These are phyloP conservation scores for Citrullus amarus DNA, from an alignment of 306 rosid species.

Conservation along the genomic window DNA sequence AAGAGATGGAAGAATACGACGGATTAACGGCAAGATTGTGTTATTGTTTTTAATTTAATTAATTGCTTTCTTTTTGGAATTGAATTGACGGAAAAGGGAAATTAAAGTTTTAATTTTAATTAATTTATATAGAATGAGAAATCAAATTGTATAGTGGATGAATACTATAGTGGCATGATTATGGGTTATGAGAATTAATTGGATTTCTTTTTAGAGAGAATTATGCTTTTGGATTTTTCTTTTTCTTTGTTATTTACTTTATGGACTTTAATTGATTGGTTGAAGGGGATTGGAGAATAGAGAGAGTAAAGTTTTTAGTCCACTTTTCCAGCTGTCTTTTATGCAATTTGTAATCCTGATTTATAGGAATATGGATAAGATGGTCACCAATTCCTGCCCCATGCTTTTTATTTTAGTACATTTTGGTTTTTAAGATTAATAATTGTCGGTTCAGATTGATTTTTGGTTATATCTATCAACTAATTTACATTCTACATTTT, in stretches of 20 bases:
- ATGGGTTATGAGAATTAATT: background rate
- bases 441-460: too few species aligned
- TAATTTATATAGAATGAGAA: background rate
- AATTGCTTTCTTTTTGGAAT: background rate
- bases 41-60: background rate
- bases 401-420: too few species aligned
- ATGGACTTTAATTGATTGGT: background rate
- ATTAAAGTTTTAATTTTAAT: background rate
- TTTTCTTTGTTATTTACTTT: background rate
- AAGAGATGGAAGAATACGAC: constrained; percentile 65
- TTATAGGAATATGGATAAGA: background rate
- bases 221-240: background rate
- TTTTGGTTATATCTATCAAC: too few species aligned
- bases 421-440: too few species aligned
- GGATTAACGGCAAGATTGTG: constrained; percentile 13
- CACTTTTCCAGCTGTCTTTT: background rate
- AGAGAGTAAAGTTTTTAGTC: background rate
- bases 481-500: too few species aligned
- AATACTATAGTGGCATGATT: background rate
- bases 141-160: background rate
- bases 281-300: background rate
- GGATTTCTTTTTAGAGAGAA: background rate
- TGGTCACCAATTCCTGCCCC: background rate
- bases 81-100: background rate
- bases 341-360: background rate